A percentile compares a stretch with the other conserved stretches of the same genome.
phyloP scores from a whole-genome alignment of 164 flowering plant species.

The Pachysandra terminalis region DNA sequence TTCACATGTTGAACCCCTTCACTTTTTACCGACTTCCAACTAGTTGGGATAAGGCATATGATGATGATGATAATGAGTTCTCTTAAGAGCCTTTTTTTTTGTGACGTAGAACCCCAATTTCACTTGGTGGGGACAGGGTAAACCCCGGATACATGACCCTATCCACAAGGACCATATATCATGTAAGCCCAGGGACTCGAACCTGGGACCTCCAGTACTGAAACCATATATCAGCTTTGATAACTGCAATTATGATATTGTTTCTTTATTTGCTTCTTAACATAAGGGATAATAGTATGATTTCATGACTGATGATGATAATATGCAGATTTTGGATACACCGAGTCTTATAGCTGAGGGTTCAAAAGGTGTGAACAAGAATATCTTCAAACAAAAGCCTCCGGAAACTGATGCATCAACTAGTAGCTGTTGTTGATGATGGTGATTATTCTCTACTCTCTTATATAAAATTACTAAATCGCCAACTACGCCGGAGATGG shows the following conservation, averaged over 20 bases:
- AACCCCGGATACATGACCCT: too few species aligned
- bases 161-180: too few species aligned
- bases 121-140: too few species aligned
- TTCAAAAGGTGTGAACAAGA: conserved; percentile 57
- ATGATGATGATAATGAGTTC: too few species aligned
- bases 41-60: too few species aligned
- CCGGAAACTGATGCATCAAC: conserved; percentile 52
- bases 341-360: conserved; percentile 82
- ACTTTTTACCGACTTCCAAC: too few species aligned
- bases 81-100: too few species aligned
- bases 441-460: background rate
- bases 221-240: background rate
- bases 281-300: background rate
- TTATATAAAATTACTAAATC: background rate
- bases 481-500: background rate
- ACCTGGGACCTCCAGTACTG: too few species aligned
- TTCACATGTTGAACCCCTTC: too few species aligned
- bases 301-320: conserved; percentile 3
- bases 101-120: too few species aligned
- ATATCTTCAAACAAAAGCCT: conserved; percentile 79
- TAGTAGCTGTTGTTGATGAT: conserved; percentile 60
- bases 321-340: conserved; percentile 76
- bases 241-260: background rate
- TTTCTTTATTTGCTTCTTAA: background rate
- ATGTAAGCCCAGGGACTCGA: too few species aligned